A percentile compares a stretch with the other conserved stretches of the same genome.
These are phyloP conservation scores for Zasmidium cellare DNA, from an alignment of 2,329 filamentous ascomycete genomes.

Conservation along the genomic window DNA sequence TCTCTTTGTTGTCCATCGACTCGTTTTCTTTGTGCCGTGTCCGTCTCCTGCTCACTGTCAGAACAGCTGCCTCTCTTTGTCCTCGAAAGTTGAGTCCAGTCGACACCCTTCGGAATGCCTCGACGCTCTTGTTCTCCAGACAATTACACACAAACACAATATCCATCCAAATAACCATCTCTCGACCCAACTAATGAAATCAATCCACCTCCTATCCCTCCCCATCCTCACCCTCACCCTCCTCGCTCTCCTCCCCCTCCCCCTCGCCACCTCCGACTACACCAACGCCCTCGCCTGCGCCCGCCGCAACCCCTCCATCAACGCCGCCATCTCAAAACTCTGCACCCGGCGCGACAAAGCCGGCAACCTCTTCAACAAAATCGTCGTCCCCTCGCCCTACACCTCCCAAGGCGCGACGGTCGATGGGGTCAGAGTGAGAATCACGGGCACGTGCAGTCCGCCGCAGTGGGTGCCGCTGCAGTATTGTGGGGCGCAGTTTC, in stretches of 20 bases:
- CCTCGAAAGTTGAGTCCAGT: no score
- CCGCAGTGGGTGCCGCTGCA: constrained; percentile 24
- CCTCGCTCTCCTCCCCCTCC: constrained; percentile 1
- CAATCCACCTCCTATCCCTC: no score
- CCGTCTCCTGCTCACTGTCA: no score
- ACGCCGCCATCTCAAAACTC: constrained; percentile 23
- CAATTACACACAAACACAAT: no score
- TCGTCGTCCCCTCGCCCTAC: constrained; percentile 20
- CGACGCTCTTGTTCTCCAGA: no score
- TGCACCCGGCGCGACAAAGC: constrained; percentile 16
- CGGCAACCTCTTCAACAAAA: constrained; percentile 12
- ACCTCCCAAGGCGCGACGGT: constrained; percentile 13
- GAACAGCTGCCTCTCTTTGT: no score
- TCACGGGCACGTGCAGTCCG: constrained; percentile 22
- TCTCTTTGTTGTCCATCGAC: no score
- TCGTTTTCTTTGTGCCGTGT: no score
- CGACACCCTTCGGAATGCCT: no score
- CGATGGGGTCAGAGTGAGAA: constrained; percentile 14
- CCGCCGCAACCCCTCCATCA: constrained; percentile 19
- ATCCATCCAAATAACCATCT: no score
- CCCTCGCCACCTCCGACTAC: constrained; percentile 17
- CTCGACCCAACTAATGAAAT: no score
- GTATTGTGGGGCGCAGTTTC: constrained; percentile 27
- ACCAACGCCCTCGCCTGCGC: constrained; percentile 24
- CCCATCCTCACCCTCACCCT: not conserved